Evolutionary conservation across 345 rosid genomes (phyloP), one percentile per base, ranked within the genome.

Genomic region (Rhizophora mangle): DNA sequence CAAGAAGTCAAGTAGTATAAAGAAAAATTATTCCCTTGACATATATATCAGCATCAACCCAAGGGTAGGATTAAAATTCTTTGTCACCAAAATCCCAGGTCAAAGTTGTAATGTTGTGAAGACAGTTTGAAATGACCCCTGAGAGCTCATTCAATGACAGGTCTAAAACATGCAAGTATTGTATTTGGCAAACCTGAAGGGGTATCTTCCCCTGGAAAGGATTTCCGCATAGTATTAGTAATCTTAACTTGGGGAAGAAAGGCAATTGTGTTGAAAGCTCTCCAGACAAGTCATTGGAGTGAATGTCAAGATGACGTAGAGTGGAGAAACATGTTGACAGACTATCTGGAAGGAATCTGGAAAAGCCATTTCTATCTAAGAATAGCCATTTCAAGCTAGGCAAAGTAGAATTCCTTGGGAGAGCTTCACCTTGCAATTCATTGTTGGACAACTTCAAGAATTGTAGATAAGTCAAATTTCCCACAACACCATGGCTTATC

Each of bases 391-490:
- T 51, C 18, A 69, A 2, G 24, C 59, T 58, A 2, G 62, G 70
- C 24, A 69, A 37, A 36, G 74, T 69, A n/a, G 64, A 68, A 60
- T 75, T 75, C 43, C 9, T 47, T 0, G 57, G 47, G 29, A 59
- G 53, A n/a, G 27, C 24, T 11, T 68, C 64, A 26, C 78, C 74
- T 47, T 26, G 13, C 57, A 75, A 53, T 21, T 52, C 8, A 34
- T 68, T 74, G 1, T 13, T 6, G 16, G 72, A 68, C 30, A 67
- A 55, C 21, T 22, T 7, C 62, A 75, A 36, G 27, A 10, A 24
- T 47, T 64, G 4, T 1, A 69, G 65, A 51, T 8, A 49, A 39
- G 64, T 75, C 62, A 57, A 3, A 64, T 75, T 74, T 21, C 64
- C 63, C 1, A 20, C 31, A 30, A 63, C 56, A 19, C 21, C 5